Base-by-base conservation (phyloP, 805 yeast species). In the Wickerhamiella alocasiicola region DNA sequence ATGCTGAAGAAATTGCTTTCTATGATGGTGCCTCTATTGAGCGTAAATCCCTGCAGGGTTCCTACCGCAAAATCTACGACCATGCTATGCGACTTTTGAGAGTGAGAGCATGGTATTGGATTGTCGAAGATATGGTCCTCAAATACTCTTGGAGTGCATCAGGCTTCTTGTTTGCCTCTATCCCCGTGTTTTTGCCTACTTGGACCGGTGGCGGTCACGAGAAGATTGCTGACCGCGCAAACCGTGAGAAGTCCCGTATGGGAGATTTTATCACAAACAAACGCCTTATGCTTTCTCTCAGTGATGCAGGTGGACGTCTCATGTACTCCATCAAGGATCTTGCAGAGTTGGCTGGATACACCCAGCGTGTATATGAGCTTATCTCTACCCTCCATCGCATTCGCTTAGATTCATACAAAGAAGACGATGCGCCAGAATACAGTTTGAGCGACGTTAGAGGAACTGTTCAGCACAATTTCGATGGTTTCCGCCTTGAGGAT, bases 81-180 rank as follows among this genome's bases (percentile, higher is more conserved):
- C 83, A 78, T 47, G 62, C 74, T 42, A 59, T 67, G 34, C 63
- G 64, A 41, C 72, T 76, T 43, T 72, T 76, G 49, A 66, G 71
- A 45, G 65, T 70, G 30, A 72, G 80, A 45, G 76, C 81, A 42
- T 61, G 68, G 9, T 87, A 84, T 57, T 78, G 76, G 39, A 66
- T 82, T 46, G 59, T 81, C 44, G 95, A 87, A 62, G 93, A 84
- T 55, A 83, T 84, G 54, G 74, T 85, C 36, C 70, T 87, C 58
- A 87, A 85, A 61, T 84, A 82, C 55, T 75, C 88, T 9, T 87
- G 96, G 96, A 84, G 95, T 3, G 95, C 93, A 0, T 71, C 87
- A 62, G 95, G 96, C n/a, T 85, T 84, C 56, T 60, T 85, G 17
- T 85, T 83, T 62, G 82, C 95, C 0, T 80, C 94, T 1, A 70